phyloP scores from a whole-genome alignment of 1,139 yeast species.

The Arxiozyma heterogenica region DNA sequence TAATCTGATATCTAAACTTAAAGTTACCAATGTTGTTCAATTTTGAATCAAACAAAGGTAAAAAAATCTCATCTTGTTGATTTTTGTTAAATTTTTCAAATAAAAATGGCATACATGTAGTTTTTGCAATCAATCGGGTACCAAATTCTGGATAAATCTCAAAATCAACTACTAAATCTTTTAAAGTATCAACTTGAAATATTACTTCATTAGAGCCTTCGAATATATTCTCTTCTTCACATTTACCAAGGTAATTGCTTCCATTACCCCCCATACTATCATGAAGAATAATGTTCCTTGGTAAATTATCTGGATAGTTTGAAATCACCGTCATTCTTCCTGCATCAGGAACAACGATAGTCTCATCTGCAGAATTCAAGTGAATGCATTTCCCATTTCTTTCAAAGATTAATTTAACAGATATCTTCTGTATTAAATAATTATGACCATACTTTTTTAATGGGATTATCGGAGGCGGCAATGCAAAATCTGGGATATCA shows the following conservation, averaged over 20 bases:
- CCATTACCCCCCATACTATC: conserved; percentile 43
- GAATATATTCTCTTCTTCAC: conserved; percentile 38
- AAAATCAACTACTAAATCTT: conserved; percentile 73
- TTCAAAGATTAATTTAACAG: conserved; percentile 65
- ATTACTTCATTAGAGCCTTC: conserved; percentile 61
- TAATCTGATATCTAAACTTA: conserved; percentile 68
- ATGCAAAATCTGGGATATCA: conserved; percentile 76
- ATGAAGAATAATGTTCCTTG: conserved; percentile 62
- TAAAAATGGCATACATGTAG: conserved; percentile 59
- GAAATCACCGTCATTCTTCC: conserved; percentile 75
- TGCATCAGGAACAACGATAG: conserved; percentile 38
- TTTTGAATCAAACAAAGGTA: conserved; percentile 78
- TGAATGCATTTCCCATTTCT: conserved; percentile 51
- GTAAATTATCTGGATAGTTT: conserved; percentile 62
- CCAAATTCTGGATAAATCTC: conserved; percentile 94
- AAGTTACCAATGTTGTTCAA: conserved; percentile 77
- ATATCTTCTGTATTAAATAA: conserved; percentile 79
- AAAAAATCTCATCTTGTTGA: conserved; percentile 36
- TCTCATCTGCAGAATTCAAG: conserved; percentile 38
- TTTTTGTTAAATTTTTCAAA: conserved; percentile 35
- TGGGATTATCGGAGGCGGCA: conserved; percentile 96
- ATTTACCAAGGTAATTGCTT: conserved; percentile 43
- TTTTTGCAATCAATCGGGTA: conserved; percentile 80
- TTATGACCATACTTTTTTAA: conserved; percentile 91
- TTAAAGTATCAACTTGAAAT: conserved; percentile 76